These are phyloP conservation scores for Coniferiporia weirii DNA, from an alignment of 1,284 basidiomycete species.

Conservation along the genomic window DNA sequence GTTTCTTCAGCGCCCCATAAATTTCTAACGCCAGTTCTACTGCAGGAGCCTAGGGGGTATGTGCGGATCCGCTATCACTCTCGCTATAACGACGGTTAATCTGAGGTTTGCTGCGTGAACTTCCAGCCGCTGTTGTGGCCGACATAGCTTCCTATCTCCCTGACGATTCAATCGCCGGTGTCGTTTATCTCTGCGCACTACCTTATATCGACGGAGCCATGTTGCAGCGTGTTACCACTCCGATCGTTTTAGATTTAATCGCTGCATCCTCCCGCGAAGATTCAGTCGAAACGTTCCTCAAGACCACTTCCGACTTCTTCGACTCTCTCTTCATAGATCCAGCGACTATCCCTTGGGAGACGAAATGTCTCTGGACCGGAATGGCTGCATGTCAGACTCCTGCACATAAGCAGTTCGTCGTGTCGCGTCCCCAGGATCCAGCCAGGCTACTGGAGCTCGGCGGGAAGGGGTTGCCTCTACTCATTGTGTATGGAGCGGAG, in stretches of 20 bases:
- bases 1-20: neutral
- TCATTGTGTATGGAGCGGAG: neutral
- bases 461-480: neutral
- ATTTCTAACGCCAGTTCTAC: no score
- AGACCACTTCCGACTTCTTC: neutral
- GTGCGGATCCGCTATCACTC: neutral
- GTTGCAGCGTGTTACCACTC: neutral
- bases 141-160: neutral
- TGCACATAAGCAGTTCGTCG: neutral
- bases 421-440: neutral
- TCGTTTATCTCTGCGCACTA: neutral
- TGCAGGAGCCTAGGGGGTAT: no score
- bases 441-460: neutral
- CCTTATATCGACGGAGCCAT: neutral
- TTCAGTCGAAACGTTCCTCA: neutral
- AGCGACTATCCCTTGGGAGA: neutral
- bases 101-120: neutral
- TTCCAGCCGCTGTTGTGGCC: neutral
- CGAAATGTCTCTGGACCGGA: constrained; percentile 5
- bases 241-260: neutral
- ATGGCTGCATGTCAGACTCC: neutral
- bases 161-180: neutral
- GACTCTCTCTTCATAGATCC: neutral
- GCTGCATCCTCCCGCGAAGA: neutral
- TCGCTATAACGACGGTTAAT: neutral